phyloP scores from a whole-genome alignment of 2,329 filamentous ascomycete genomes.

The Fusarium chuoi region DNA sequence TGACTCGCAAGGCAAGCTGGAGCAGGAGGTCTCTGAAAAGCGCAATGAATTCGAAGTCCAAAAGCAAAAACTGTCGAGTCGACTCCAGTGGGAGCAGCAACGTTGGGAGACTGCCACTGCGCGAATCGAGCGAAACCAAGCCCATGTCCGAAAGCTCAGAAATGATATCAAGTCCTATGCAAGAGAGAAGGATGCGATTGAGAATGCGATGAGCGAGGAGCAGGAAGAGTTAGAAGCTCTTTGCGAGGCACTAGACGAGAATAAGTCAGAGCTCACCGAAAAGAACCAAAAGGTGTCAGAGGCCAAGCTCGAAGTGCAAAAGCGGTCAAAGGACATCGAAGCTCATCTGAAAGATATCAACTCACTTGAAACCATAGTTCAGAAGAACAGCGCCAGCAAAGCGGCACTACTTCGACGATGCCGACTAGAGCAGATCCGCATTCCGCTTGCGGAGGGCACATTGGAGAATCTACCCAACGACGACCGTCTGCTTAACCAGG shows the following conservation, averaged over 20 bases:
- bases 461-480: conserved; percentile 89
- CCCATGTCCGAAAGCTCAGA: conserved; percentile 72
- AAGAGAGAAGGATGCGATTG: conserved; percentile 77
- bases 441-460: conserved; percentile 81
- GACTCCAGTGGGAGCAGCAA: conserved; percentile 66
- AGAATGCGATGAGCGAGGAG: conserved; percentile 76
- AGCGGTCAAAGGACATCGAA: conserved; percentile 86
- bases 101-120: conserved; percentile 68
- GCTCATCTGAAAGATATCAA: conserved; percentile 76
- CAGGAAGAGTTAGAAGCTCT: conserved; percentile 82
- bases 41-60: conserved; percentile 89
- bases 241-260: conserved; percentile 74
- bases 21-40: conserved; percentile 89
- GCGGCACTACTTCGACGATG: conserved; percentile 88
- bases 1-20: conserved; percentile 88
- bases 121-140: conserved; percentile 75
- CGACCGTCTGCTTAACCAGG: conserved; percentile 78
- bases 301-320: conserved; percentile 82
- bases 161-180: conserved; percentile 76
- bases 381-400: conserved; percentile 84
- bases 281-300: conserved; percentile 81
- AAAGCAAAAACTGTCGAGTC: conserved; percentile 75
- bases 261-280: conserved; percentile 73
- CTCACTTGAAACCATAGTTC: conserved; percentile 83
- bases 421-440: conserved; percentile 90